phyloP scores from a whole-genome alignment of 1,139 yeast genomes.

The Scheffersomyces illinoinensis region DNA sequence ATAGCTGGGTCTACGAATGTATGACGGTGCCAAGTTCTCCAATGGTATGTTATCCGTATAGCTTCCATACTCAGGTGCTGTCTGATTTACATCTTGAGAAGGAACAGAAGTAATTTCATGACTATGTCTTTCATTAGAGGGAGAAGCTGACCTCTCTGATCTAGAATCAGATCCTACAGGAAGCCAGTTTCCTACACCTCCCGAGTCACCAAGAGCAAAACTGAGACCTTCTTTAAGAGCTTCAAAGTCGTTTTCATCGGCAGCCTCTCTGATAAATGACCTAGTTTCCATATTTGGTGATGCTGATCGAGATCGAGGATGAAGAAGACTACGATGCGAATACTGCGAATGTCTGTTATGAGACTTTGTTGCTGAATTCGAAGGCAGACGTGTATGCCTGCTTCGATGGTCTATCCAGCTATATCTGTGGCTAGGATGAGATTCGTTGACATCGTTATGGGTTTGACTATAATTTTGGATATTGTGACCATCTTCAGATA shows the following conservation, averaged over 20 bases:
- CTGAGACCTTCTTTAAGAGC: constrained; percentile 39
- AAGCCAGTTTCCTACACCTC: constrained; percentile 31
- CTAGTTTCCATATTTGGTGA: neutral
- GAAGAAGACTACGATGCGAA: neutral
- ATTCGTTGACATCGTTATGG: neutral
- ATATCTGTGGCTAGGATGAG: neutral
- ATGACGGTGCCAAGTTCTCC: constrained; percentile 5
- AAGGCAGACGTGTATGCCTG: neutral
- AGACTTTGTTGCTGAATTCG: neutral
- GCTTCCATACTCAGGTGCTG: constrained; percentile 2
- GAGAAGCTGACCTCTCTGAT: neutral
- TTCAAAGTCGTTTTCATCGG: constrained; percentile 31
- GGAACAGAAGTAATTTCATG: neutral
- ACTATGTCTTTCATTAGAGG: neutral
- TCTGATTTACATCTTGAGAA: neutral
- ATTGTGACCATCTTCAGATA: neutral
- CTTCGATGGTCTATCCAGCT: neutral
- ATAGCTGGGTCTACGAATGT: neutral
- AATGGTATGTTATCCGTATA: constrained; percentile 25
- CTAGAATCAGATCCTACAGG: constrained; percentile 17
- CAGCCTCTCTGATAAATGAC: constrained; percentile 26
- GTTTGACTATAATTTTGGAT: neutral
- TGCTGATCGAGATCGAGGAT: neutral
- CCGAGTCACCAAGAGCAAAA: constrained; percentile 37
- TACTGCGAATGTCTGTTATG: neutral